Evolutionary conservation across 345 rosid genomes (phyloP), one percentile per base, ranked within the genome.

Genomic region (Acer yangbiense): DNA sequence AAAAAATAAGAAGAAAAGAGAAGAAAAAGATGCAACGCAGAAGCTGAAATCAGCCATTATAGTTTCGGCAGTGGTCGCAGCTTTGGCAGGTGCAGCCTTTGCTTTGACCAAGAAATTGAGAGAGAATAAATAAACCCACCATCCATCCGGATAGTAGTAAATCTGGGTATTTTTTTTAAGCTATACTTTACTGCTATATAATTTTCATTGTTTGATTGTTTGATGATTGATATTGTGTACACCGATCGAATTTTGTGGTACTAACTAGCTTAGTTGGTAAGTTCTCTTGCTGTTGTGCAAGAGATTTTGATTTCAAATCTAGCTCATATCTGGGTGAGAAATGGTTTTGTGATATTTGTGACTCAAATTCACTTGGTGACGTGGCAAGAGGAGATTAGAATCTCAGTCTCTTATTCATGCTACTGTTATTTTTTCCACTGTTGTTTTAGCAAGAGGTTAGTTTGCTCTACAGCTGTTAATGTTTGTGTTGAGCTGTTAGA

Each of bases 21-120:
- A 66, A 13, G 77, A 66, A 76, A 82, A 78, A 74, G 81, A 89
- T 2, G 68, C 76, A 9, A 17, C 80, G 35, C 83, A 84, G 79
- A 70, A 83, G 66, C 79, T 87, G 41, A 89, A 87, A 81, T 72
- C 80, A 50, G 76, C 89, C 29, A 84, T 89, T 46, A 62, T 89
- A 71, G 69, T 87, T 57, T 85, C 89, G 21, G 88, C 89, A 8
- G 85, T 83, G 27, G 76, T 84, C 14, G 89, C 78, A 1, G 92
- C 87, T 0, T 82, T 87, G 1, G 88, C 88, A 0, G 89, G 87
- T 20, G 88, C 86, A 8, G 85, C 83, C 68, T 79, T 89, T 12
- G 88, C 86, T 5, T 76, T 89, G 64, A 78, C 83, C 77, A 84
- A 84, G 83, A 89, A 89, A 77, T 17, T 87, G 57, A 89, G 78